Evolutionary conservation across 2,329 filamentous ascomycete genomes (phyloP), one percentile per base, ranked within the genome.

Genomic region (Leptographium radiaticola): DNA sequence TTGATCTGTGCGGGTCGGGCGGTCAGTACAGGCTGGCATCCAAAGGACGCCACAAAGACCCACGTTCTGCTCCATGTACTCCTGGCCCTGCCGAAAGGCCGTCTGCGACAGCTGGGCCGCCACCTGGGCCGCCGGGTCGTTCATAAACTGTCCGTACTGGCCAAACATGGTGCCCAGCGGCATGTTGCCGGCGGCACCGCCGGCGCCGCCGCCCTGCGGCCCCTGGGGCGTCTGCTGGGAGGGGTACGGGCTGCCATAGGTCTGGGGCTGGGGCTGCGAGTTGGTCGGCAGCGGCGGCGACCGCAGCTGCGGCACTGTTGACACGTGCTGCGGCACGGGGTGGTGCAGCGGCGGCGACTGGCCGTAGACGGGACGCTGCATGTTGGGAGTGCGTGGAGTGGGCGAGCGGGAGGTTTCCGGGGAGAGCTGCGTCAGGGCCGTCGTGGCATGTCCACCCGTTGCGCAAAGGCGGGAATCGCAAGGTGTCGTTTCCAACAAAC

Each of bases 11-110:
- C n/a, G n/a, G n/a, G n/a, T n/a, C n/a, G 1, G 36, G 20, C 4
- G 7, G 33, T 39, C n/a, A n/a, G n/a, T n/a, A n/a, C n/a, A n/a
- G n/a, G n/a, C n/a, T n/a, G n/a, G n/a, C n/a, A n/a, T n/a, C n/a
- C n/a, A n/a, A 18, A 12, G 33, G 20, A 20, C 2, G 25, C 18
- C 18, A 43, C 54, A 40, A 51, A 48, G 34, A 33, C 48, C 11
- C n/a, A 96, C 91, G 64, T 96, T 97, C 67, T 95, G 88, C 71
- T 97, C 93, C 68, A 97, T 76, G 62, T 95, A 95, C 66, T 96
- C 87, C 68, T 95, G 89, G 11, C 90, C 91, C 56, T 93, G 89
- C 66, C 84, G 86, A 66, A 97, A 84, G 25, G 91, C 93, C 52
- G 82, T 89, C 75, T 94, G 89, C 47, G 91, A 91, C 64, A 98